phyloP scores from a whole-genome alignment of 2,329 filamentous ascomycete species.

The Pseudogymnoascus sp. region DNA sequence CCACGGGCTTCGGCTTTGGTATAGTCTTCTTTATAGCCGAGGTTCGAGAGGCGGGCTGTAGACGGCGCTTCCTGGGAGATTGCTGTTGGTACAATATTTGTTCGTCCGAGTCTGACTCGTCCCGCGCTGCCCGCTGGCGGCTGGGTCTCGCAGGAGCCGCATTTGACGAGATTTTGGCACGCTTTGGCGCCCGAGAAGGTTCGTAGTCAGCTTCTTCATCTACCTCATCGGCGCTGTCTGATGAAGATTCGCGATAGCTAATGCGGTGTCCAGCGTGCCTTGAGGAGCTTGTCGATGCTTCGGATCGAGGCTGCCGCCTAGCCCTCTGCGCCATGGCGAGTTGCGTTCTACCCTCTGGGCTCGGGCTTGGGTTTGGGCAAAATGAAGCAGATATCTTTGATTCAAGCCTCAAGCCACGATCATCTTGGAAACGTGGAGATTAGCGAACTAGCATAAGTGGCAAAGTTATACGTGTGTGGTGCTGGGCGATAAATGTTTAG shows the following conservation, averaged over 20 bases:
- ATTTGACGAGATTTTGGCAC: not conserved
- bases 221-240: not conserved
- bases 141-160: not conserved
- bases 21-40: not conserved
- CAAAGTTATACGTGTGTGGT: not conserved
- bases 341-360: not conserved
- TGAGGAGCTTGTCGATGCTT: not conserved
- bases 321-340: not conserved
- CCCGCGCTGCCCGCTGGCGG: not conserved
- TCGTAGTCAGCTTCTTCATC: not conserved
- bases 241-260: constrained; percentile 1
- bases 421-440: not conserved
- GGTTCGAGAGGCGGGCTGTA: not conserved
- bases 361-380: not conserved
- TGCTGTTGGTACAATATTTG: not conserved
- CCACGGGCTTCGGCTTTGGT: not conserved
- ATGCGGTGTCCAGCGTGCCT: not conserved
- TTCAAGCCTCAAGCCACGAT: not conserved
- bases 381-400: not conserved
- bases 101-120: not conserved
- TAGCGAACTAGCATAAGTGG: not conserved
- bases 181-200: not conserved
- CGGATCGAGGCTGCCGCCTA: not conserved
- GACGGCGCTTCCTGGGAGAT: not conserved
- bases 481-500: not conserved